phyloP scores from a whole-genome alignment of 345 rosid genomes.

The Excoecaria agallocha region DNA sequence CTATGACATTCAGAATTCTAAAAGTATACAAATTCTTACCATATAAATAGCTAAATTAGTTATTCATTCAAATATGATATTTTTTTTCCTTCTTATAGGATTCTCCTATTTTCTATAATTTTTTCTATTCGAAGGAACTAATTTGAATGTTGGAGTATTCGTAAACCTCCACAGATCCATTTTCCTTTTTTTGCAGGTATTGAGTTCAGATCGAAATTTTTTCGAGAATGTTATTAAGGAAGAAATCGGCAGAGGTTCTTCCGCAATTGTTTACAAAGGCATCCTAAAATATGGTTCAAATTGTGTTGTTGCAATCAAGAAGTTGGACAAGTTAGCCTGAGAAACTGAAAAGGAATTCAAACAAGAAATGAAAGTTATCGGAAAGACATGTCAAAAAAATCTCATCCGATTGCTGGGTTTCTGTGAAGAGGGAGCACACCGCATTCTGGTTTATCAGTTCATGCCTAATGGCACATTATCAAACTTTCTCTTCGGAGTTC shows the following conservation, averaged over 20 bases:
- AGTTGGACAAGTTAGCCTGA: constrained; percentile 22
- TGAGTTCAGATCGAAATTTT: too few species aligned
- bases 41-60: too few species aligned
- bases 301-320: constrained; percentile 24
- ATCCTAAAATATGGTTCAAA: constrained; percentile 10
- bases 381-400: constrained; percentile 19
- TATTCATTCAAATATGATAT: too few species aligned
- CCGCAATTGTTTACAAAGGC: constrained; percentile 5
- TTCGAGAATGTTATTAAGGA: too few species aligned
- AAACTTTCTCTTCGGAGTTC: not conserved
- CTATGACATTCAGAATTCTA: too few species aligned
- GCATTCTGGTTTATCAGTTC: constrained; percentile 11
- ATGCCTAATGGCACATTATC: not conserved
- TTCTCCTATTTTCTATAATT: too few species aligned
- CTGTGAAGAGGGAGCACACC: constrained; percentile 9
- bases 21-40: too few species aligned
- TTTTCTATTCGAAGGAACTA: too few species aligned
- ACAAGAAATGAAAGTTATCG: constrained; percentile 28
- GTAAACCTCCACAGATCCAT: too few species aligned
- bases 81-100: too few species aligned
- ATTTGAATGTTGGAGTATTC: too few species aligned
- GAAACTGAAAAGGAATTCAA: constrained; percentile 27
- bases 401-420: constrained; percentile 16
- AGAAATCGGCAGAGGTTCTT: constrained; percentile 34
- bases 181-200: too few species aligned